Percentiles rank a stretch among this genome's conserved stretches.
phyloP scores from a whole-genome alignment of 2,329 filamentous ascomycete genomes.

The Aspergillus versicolor region DNA sequence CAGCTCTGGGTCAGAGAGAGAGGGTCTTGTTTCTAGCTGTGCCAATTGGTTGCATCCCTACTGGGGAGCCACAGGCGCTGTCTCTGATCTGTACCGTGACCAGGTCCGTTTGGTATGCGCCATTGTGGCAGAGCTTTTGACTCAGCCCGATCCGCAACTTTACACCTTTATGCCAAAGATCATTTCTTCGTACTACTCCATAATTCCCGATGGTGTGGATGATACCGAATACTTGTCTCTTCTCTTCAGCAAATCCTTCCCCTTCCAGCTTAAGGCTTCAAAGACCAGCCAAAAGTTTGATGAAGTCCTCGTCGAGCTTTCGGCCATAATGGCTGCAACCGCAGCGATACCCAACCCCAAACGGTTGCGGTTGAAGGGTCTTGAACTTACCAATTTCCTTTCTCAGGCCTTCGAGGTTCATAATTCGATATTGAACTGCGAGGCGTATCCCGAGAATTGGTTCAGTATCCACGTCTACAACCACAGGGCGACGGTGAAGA shows the following conservation, averaged over 20 bases:
- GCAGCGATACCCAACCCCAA: conserved; percentile 72
- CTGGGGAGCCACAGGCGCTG: conserved; percentile 74
- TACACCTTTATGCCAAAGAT: conserved; percentile 89
- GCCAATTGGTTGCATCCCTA: conserved; percentile 89
- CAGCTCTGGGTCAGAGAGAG: conserved; percentile 70
- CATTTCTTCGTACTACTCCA: conserved; percentile 80
- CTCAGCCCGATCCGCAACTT: conserved; percentile 74
- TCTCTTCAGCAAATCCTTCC: conserved; percentile 85
- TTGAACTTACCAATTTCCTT: conserved; percentile 72
- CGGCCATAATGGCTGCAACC: conserved; percentile 79
- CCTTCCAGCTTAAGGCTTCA: conserved; percentile 74
- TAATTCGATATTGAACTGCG: conserved; percentile 83
- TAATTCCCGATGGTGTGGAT: conserved; percentile 64
- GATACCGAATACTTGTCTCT: conserved; percentile 69
- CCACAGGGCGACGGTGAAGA: conserved; percentile 84
- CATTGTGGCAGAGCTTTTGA: conserved; percentile 81
- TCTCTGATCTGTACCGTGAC: conserved; percentile 84
- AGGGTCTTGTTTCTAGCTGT: conserved; percentile 74
- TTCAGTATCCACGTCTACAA: conserved; percentile 91
- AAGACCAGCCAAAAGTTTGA: conserved; percentile 67
- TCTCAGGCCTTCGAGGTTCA: conserved; percentile 80
- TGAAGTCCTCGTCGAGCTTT: conserved; percentile 83
- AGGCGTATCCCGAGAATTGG: conserved; percentile 88
- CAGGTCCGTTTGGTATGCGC: conserved; percentile 93
- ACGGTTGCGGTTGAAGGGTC: conserved; percentile 73